These are phyloP conservation scores for Mortierella sp. DNA, from an alignment of 371 early-diverging fungal genomes.

Conservation along the genomic window DNA sequence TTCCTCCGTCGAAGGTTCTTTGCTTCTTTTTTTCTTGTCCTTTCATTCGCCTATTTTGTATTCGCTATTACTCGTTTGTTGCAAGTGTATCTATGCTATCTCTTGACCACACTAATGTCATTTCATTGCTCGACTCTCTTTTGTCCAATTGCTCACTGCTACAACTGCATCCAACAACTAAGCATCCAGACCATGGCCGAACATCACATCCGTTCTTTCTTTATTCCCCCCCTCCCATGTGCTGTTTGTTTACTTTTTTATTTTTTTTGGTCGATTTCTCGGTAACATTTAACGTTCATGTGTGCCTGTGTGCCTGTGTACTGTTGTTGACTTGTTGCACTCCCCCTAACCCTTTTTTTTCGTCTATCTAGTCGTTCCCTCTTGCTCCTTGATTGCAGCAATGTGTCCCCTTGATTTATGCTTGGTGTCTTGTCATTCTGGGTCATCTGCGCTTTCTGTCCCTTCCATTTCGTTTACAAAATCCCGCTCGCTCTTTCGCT, in stretches of 20 bases:
- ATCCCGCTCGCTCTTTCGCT: not conserved
- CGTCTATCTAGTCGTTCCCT: not conserved
- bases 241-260: not conserved
- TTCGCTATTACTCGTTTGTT: too few relatives aligned
- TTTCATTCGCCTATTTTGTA: conserved; percentile 6
- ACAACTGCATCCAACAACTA: too few relatives aligned
- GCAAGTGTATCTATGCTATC: too few relatives aligned
- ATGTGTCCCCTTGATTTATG: not conserved
- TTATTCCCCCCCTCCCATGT: not conserved
- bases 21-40: conserved; percentile 38
- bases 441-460: not conserved
- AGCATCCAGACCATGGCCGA: too few relatives aligned
- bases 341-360: not conserved
- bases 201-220: too few relatives aligned
- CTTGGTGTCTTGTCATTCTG: not conserved
- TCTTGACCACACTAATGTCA: too few relatives aligned
- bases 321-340: not conserved
- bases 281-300: conserved; percentile 9
- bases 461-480: not conserved
- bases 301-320: not conserved
- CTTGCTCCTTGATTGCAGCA: not conserved
- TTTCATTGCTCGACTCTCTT: too few relatives aligned
- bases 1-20: conserved; percentile 50
- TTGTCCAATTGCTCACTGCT: too few relatives aligned
- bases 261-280: not conserved